Evolutionary conservation across 345 rosid genomes (phyloP), one percentile per base, ranked within the genome.

Genomic region (Eucalyptus globulus): DNA sequence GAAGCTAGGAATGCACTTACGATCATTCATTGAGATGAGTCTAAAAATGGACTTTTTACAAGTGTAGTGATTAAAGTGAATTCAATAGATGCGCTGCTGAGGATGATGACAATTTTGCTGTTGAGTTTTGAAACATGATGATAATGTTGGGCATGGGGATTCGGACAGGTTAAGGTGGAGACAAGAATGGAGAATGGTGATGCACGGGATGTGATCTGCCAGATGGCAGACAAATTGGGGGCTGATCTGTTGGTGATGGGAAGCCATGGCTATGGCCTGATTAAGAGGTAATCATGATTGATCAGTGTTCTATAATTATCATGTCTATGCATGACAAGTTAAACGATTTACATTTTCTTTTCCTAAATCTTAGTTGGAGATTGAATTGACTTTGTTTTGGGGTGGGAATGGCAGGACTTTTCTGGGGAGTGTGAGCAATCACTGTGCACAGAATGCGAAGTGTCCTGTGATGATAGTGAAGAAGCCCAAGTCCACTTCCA

Each of bases 391-490:
- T 50, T 65, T 53, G 51, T 65, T 54, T 85, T 5, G 62, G 31
- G 86, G 8, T 9, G 40, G 80, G 53, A 27, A 19, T 80, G 72
- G 62, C 89, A 94, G 96, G 94, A 91, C 95, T 12, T 92, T 94
- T 19, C 91, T 95, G 87, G 96, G 96, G 72, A 95, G 97, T 50
- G 97, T 94, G 50, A 95, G 96, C 95, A 94, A 91, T 44, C 95
- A 95, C 67, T 95, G 97, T 86, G 95, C 94, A 54, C 97, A 94
- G 83, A 88, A 93, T 50, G 97, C 92, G 49, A 94, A 94, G 90
- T 94, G 95, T 54, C 96, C 97, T 4, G 93, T 95, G 45, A 76
- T 94, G 93, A 93, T 95, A 8, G 95, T 94, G 50, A 95, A 95
- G 95, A 95, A 87, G 87, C 96, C 96, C 65, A 94, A 93, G 89